phyloP scores from a whole-genome alignment of 225 moss, liverwort and hornwort species.

The Polytrichum commune region DNA sequence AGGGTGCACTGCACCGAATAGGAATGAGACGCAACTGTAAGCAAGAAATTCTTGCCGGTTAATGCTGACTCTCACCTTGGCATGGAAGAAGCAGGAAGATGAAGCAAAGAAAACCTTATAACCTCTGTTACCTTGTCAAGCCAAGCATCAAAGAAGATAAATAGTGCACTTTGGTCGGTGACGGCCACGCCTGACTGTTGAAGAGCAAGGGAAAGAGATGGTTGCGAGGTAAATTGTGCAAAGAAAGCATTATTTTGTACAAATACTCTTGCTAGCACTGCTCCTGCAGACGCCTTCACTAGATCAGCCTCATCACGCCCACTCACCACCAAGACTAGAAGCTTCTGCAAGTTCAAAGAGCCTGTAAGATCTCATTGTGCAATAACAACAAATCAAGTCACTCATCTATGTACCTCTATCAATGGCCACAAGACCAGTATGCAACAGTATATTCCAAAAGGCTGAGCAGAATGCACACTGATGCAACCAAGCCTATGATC shows the following conservation, averaged over 20 bases:
- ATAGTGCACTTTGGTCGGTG: conserved; percentile 92
- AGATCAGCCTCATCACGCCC: conserved; percentile 89
- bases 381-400: conserved; percentile 1
- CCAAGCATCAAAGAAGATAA: conserved; percentile 99
- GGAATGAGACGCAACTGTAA: neutral
- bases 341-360: conserved; percentile 62
- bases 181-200: conserved; percentile 87
- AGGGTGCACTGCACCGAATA: neutral
- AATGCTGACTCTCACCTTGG: too few relatives aligned
- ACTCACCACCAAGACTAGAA: conserved; percentile 85
- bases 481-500: neutral
- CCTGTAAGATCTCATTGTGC: conserved; percentile 15
- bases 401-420: too few relatives aligned
- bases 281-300: conserved; percentile 94
- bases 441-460: too few relatives aligned
- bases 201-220: conserved; percentile 89
- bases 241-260: conserved; percentile 97
- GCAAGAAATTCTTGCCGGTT: neutral
- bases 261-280: conserved; percentile 89
- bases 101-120: conserved; percentile 3
- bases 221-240: conserved; percentile 89
- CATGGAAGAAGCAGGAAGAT: conserved; percentile 7
- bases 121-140: conserved; percentile 85
- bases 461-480: too few relatives aligned
- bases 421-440: too few relatives aligned